Evolutionary conservation across 768 basidiomycete species (phyloP).

Genomic region (Leucocoprinus leucothites): DNA sequence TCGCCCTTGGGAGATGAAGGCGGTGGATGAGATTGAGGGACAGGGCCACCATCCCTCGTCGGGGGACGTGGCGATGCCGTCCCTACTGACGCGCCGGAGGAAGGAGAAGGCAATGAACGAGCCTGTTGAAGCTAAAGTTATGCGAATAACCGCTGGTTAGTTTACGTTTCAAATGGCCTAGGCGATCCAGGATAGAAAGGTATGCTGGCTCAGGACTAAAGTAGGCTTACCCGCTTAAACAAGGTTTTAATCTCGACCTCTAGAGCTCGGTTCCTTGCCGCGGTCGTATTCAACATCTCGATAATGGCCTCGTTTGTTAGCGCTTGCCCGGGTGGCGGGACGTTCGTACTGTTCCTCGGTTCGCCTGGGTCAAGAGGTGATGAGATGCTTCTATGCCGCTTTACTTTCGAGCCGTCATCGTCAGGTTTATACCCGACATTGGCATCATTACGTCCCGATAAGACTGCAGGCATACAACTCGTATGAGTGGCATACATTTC

Average conservation of each 20-base stretch:
- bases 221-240: slow-evolving; percentile 28
- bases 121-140: slow-evolving; percentile 20
- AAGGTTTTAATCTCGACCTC: slow-evolving; percentile 42
- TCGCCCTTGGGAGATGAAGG: not conserved
- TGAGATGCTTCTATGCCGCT: not conserved
- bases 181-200: not conserved
- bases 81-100: slow-evolving; percentile 10
- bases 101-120: slow-evolving; percentile 8
- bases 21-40: not conserved
- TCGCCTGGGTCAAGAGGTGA: not conserved
- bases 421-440: not conserved
- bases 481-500: slow-evolving; percentile 28
- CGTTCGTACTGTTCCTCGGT: not conserved
- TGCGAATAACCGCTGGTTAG: slow-evolving; percentile 12
- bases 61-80: slow-evolving; percentile 2
- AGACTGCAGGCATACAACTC: not conserved
- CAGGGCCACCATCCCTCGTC: not conserved
- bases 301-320: slow-evolving; percentile 38
- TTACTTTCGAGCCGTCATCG: not conserved
- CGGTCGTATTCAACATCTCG: slow-evolving; percentile 34
- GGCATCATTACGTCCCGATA: slow-evolving; percentile 7
- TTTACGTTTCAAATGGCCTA: not conserved
- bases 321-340: not conserved
- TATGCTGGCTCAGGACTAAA: not conserved
- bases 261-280: slow-evolving; percentile 37